These are phyloP conservation scores for Exserohilum rostratum DNA, from an alignment of 2,329 filamentous ascomycete species.

Conservation along the genomic window DNA sequence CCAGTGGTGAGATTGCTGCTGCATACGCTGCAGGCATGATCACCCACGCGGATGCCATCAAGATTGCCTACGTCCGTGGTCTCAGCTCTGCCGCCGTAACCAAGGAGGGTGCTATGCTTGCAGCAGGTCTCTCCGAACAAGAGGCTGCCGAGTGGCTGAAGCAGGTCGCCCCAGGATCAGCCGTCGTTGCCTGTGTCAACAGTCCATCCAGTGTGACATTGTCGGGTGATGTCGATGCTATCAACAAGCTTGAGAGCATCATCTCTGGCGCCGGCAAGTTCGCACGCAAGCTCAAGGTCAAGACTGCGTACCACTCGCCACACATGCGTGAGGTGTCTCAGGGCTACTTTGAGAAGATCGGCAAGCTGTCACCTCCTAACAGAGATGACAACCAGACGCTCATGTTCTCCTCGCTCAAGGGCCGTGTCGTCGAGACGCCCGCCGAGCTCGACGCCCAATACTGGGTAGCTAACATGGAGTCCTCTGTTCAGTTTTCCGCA, in stretches of 20 bases:
- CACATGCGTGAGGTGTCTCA: not conserved
- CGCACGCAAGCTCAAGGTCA: constrained; percentile 47
- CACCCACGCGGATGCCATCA: not conserved
- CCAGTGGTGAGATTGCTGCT: not conserved
- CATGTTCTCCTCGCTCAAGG: no score
- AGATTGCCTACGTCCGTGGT: not conserved
- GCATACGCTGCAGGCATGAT: not conserved
- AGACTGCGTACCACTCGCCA: not conserved
- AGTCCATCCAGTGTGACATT: constrained; percentile 52
- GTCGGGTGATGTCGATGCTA: constrained; percentile 50
- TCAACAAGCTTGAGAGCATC: constrained; percentile 38
- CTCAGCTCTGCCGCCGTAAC: not conserved
- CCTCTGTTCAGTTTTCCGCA: no score
- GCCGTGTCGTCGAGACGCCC: no score
- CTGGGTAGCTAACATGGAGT: no score
- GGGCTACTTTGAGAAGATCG: not conserved
- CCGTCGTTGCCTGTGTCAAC: constrained; percentile 45
- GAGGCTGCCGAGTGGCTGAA: not conserved
- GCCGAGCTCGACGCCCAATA: no score
- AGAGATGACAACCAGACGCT: no score
- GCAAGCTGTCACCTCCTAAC: not conserved
- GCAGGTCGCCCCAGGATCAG: not conserved
- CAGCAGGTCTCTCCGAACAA: not conserved
- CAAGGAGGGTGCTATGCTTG: not conserved
- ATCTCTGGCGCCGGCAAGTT: constrained; percentile 49